A percentile compares a stretch with the other conserved stretches of the same genome.
phyloP scores from a whole-genome alignment of 2,329 filamentous ascomycete genomes.

The Diaporthe batatas region DNA sequence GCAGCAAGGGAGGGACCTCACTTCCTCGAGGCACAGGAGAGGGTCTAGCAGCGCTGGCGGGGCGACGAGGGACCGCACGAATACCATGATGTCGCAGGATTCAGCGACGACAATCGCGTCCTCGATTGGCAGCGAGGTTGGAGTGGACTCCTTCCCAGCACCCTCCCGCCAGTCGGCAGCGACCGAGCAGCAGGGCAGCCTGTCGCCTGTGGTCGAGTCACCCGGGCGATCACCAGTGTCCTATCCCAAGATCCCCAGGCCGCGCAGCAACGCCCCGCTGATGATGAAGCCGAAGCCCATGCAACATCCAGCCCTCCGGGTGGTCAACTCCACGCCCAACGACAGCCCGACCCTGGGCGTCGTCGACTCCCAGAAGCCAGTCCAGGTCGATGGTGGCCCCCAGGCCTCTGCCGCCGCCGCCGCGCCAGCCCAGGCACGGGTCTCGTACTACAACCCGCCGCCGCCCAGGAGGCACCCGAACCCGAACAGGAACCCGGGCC shows the following conservation, averaged over 20 bases:
- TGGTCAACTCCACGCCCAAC: constrained; percentile 19
- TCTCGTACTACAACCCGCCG: constrained; percentile 17
- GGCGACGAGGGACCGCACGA: constrained; percentile 27
- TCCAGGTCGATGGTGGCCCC: constrained; percentile 41
- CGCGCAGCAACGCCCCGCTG: constrained; percentile 27
- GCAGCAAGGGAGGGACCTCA: constrained; percentile 24
- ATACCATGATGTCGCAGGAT: constrained; percentile 48
- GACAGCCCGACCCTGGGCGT: constrained; percentile 57
- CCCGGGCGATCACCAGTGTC: constrained; percentile 54
- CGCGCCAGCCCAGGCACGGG: constrained; percentile 37
- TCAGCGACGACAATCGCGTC: constrained; percentile 57
- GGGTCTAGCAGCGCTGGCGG: neutral
- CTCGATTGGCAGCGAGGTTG: constrained; percentile 41
- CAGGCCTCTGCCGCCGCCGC: constrained; percentile 46
- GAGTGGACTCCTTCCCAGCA: constrained; percentile 30
- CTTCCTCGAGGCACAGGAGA: constrained; percentile 38
- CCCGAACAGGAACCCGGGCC: constrained; percentile 39
- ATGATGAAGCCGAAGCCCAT: neutral
- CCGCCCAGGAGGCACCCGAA: constrained; percentile 35
- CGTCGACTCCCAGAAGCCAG: constrained; percentile 43
- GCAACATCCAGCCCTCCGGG: constrained; percentile 15
- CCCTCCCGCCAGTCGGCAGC: constrained; percentile 16
- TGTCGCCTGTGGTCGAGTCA: constrained; percentile 65
- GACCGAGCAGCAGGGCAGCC: constrained; percentile 47
- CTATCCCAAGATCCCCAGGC: constrained; percentile 46